Evolutionary conservation across 2,329 filamentous ascomycete genomes (phyloP), one percentile per base, ranked within the genome.

Genomic region (Nigrospora osmanthi): DNA sequence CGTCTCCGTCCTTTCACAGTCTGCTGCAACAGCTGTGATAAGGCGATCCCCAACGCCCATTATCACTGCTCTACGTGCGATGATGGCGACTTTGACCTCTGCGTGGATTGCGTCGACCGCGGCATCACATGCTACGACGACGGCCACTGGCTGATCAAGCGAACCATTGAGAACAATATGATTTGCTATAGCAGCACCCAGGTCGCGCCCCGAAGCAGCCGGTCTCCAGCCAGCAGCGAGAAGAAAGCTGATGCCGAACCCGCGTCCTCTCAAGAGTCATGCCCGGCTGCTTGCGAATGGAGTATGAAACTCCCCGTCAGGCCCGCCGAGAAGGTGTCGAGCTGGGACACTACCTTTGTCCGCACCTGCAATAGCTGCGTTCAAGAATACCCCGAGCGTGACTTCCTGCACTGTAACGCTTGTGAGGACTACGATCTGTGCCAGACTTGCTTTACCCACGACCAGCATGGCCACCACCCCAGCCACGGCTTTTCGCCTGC

Each of bases 21-120:
- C 38, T 95, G 87, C 72, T 98, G 93, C 78, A 97, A 98, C 70
- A 78, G 80, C 62, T 98, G 93, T 66, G 85, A 89, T 54, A 73
- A 72, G 49, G 79, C 82, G 36, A 89, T 96, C 57, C 78, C 84
- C 28, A 82, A 89, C 55, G 78, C 81, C 42, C 91, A 98, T 67
- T 98, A 87, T 66, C 93, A 98, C 69, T 98, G 94, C 73, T 87
- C 87, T 53, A 87, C 86, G 47, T 98, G 93, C 61, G 89, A 97
- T 52, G 80, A 85, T 46, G 93, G 91, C 35, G 93, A 98, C 64
- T 98, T 90, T 58, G 93, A 98, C 60, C 78, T 98, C 30, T 98
- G 94, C 73, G 76, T 82, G 52, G 65, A 72, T 6, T 98, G 93
- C 58, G 80, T 96, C 40, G 76, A 82, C 41, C 70, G 74, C 36